These are phyloP conservation scores for Aureobasidium sp. DNA, from an alignment of 2,329 filamentous ascomycete species.

Conservation along the genomic window DNA sequence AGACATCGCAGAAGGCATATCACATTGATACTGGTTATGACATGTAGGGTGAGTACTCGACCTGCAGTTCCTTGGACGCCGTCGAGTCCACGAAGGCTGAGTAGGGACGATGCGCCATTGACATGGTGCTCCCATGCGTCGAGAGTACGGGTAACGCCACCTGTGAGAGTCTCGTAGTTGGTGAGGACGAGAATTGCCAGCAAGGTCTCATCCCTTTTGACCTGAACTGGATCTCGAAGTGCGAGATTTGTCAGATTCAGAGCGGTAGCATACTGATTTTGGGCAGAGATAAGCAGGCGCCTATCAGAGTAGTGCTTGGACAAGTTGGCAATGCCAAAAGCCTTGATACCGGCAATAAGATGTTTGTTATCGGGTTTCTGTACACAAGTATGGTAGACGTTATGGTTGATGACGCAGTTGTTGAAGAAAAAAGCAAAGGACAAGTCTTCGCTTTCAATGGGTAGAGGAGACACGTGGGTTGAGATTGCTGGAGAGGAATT, in stretches of 20 bases:
- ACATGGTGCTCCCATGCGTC: slow-evolving; percentile 13
- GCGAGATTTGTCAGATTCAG: slow-evolving; percentile 11
- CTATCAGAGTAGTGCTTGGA: not conserved
- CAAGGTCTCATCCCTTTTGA: slow-evolving; percentile 1
- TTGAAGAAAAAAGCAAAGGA: slow-evolving; percentile 6
- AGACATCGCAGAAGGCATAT: not conserved
- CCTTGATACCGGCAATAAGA: slow-evolving; percentile 3
- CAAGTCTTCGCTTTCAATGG: not conserved
- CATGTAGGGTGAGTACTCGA: not conserved
- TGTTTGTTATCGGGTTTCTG: not conserved
- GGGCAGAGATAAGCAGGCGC: not conserved
- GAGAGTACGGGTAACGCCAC: not conserved
- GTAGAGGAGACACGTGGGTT: not conserved
- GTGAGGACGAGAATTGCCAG: slow-evolving; percentile 4
- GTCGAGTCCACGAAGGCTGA: not conserved
- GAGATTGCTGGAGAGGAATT: not conserved
- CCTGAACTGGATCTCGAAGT: not conserved
- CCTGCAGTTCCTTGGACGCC: not conserved
- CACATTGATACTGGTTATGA: not conserved
- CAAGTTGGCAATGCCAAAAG: slow-evolving; percentile 4
- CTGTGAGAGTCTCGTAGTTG: slow-evolving; percentile 10
- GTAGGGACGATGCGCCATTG: not conserved
- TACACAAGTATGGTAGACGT: not conserved
- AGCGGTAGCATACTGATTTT: not conserved
- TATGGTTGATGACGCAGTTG: not conserved